A percentile compares a stretch with the other conserved stretches of the same genome.
Conservation (phyloP, 352 stramenopile species). For the Halophytophthora batemanensis region DNA sequence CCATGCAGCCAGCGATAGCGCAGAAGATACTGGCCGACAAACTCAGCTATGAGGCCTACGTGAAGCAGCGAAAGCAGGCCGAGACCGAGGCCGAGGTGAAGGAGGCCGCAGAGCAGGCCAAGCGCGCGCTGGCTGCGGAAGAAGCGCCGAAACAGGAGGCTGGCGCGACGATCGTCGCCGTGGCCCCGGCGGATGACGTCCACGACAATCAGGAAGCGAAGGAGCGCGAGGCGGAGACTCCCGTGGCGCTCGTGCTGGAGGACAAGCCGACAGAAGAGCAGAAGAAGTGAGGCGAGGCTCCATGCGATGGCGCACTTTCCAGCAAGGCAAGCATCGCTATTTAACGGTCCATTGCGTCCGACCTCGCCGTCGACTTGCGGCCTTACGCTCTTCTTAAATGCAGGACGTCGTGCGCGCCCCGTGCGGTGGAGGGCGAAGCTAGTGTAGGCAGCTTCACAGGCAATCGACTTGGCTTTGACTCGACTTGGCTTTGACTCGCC, state of each 20-base stretch:
- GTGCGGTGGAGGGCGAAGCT: too few relatives aligned
- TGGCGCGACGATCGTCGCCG: conserved; percentile 5
- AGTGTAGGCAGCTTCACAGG: too few relatives aligned
- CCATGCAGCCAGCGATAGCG: conserved; percentile 48
- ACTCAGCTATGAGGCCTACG: conserved; percentile 51
- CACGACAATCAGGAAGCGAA: not conserved
- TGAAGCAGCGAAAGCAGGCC: conserved; percentile 32
- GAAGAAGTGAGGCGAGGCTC: too few relatives aligned
- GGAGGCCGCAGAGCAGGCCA: conserved; percentile 17
- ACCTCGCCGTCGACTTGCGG: too few relatives aligned
- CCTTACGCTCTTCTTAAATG: too few relatives aligned
- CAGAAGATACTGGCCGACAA: conserved; percentile 63
- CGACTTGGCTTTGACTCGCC: not conserved
- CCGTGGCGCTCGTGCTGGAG: conserved; percentile 19
- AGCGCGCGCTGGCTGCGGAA: conserved; percentile 17
- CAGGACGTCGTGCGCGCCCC: too few relatives aligned
- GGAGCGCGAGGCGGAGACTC: not conserved
- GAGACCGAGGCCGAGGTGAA: conserved; percentile 33
- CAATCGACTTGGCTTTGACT: too few relatives aligned
- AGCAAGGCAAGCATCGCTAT: too few relatives aligned
- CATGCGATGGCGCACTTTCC: too few relatives aligned
- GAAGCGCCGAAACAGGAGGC: conserved; percentile 9
- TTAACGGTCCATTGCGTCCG: too few relatives aligned
- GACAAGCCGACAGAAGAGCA: too few relatives aligned
- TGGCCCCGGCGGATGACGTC: conserved; percentile 3